Evolutionary conservation across 352 stramenopile genomes (phyloP).

Genomic region (Ophiocytium majus): DNA sequence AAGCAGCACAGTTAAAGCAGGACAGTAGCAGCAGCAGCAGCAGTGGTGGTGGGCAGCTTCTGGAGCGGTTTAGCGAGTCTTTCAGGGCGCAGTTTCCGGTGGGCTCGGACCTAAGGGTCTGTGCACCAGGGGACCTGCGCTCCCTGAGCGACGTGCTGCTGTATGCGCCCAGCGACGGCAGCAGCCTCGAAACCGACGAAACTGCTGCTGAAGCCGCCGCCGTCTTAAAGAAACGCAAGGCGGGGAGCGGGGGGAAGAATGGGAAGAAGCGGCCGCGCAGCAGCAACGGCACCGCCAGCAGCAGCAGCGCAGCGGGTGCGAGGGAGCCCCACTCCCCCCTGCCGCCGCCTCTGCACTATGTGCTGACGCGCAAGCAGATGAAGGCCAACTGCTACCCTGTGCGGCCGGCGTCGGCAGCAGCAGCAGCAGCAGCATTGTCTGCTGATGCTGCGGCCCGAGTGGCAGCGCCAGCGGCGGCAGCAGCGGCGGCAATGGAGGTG

Average conservation of each 20-base stretch:
- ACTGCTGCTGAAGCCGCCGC: slow-evolving; percentile 10
- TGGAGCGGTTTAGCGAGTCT: slow-evolving; percentile 39
- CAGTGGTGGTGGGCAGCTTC: background rate
- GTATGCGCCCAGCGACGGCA: slow-evolving; percentile 37
- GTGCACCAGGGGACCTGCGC: slow-evolving; percentile 28
- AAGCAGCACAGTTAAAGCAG: background rate
- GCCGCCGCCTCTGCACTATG: background rate
- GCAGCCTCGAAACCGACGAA: slow-evolving; percentile 24
- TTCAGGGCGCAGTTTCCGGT: slow-evolving; percentile 41
- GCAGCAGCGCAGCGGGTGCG: background rate
- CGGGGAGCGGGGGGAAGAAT: slow-evolving; percentile 23
- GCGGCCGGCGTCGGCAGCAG: background rate
- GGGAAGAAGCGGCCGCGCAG: slow-evolving; percentile 24
- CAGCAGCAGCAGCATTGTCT: slow-evolving; percentile 8
- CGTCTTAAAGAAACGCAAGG: slow-evolving; percentile 34
- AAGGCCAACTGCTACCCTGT: background rate
- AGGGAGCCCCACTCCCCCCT: background rate
- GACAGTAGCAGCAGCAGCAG: background rate
- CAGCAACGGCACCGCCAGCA: slow-evolving; percentile 8
- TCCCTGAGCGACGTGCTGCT: slow-evolving; percentile 42
- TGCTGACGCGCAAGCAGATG: background rate
- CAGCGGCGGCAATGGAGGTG: background rate
- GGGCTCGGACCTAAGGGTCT: slow-evolving; percentile 31
- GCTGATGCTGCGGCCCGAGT: background rate
- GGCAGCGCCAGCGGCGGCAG: background rate